Base-by-base conservation (phyloP, 805 yeast species). In the Zygosaccharomyces pseudorouxii region DNA sequence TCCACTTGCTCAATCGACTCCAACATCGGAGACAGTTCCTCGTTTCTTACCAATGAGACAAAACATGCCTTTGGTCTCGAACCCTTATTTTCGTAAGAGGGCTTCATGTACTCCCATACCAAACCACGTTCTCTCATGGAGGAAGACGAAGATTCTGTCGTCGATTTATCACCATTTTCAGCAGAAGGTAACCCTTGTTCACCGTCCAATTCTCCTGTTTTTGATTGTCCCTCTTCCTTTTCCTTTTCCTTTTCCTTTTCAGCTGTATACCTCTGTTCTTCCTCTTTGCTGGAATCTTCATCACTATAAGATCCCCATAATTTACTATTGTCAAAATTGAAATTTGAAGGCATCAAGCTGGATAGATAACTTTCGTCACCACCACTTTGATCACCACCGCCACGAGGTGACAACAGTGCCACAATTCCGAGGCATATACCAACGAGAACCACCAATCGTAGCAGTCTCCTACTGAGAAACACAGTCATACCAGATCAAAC, bases 1-100 rank as follows among this genome's bases (percentile, higher is more conserved):
- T 88, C 95, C 33, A 87, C 78, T 49, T 77, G 73, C 48, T 83
- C 75, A 51, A 89, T 82, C 5, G 93, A 80, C 41, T 71, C 74
- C 30, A 83, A 54, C 44, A 86, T 70, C n/a, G 72, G 74, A 55
- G 71, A 61, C 52, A 85, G 63, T 58, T 87, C 96, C 23, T 69
- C 59, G 67, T 87, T 82, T 60, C 93, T 75, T 30, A 88, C 88
- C 55, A 87, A 71, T 1, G 89, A 72, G 49, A 82, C 79, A 38
- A 65, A 64, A 40, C 67, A 59, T 14, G 71, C 71, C 46, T 59
- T 63, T 19, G 65, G 62, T 41, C 58, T 55, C 5, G 50, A 40
- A 29, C 59, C 60, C 25, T 54, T 54, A 16, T 53, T 52, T 7
- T 44, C 55, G 20, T 48, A 58, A 12, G 58, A 55, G 39, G 51